A percentile compares a stretch with the other conserved stretches of the same genome.
phyloP scores from a whole-genome alignment of 2,329 filamentous ascomycete species.

The Teratosphaeria epicoccoides region DNA sequence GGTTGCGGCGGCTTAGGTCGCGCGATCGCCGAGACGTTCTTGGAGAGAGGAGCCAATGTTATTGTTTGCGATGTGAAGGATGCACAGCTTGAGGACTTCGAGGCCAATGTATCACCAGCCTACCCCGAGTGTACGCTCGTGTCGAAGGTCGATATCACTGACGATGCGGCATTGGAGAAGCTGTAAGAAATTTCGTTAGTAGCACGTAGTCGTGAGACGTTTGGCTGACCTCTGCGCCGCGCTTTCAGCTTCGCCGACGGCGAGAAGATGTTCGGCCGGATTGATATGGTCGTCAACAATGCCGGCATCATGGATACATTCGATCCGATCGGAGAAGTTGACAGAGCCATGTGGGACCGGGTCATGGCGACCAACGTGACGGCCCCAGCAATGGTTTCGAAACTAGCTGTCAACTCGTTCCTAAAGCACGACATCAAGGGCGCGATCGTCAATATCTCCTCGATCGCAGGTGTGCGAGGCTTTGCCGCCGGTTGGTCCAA shows the following conservation, averaged over 20 bases:
- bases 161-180: constrained; percentile 25
- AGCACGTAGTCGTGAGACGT: background rate
- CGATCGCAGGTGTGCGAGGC: constrained; percentile 36
- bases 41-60: constrained; percentile 25
- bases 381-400: constrained; percentile 43
- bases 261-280: constrained; percentile 31
- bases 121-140: constrained; percentile 20
- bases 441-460: constrained; percentile 44
- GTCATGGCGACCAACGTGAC: constrained; percentile 49
- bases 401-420: constrained; percentile 41
- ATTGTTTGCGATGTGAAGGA: constrained; percentile 28
- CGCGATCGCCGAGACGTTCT: constrained; percentile 23
- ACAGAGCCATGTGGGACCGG: constrained; percentile 40
- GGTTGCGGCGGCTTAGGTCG: constrained; percentile 26
- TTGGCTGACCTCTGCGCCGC: background rate
- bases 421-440: constrained; percentile 36
- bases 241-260: constrained; percentile 23
- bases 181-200: constrained; percentile 9
- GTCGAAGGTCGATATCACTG: constrained; percentile 30
- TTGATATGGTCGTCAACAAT: constrained; percentile 43
- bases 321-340: constrained; percentile 40
- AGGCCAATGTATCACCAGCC: constrained; percentile 14
- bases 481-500: constrained; percentile 26
- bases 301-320: constrained; percentile 49
- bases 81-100: constrained; percentile 20